Conservation (phyloP, 208 protist genomes). For the Herpetomonas samuelpessoai region DNA sequence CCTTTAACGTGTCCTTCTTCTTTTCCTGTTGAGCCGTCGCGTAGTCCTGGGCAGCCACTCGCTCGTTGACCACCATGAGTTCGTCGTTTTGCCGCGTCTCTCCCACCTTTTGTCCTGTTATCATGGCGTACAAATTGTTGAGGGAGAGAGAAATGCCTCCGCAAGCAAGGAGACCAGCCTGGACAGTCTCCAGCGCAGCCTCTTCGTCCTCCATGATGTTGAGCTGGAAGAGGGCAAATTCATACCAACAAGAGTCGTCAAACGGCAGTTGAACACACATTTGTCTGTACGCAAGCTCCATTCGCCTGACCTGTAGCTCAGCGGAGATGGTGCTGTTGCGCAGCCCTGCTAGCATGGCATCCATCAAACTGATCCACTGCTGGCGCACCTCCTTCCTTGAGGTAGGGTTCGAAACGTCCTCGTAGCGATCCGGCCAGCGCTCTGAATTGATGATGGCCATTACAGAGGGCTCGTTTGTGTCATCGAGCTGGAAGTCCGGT, state of each 20-base stretch:
- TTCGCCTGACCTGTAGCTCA: constrained; percentile 61
- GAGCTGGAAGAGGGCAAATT: constrained; percentile 71
- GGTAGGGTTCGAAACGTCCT: constrained; percentile 20
- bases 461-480: constrained; percentile 16
- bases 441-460: constrained; percentile 20
- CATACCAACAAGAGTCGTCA: constrained; percentile 72
- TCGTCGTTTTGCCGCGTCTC: constrained; percentile 7
- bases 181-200: constrained; percentile 36
- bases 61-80: constrained; percentile 18
- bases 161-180: constrained; percentile 21
- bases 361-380: constrained; percentile 50
- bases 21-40: constrained; percentile 13
- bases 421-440: constrained; percentile 73
- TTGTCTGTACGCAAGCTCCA: constrained; percentile 80
- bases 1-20: constrained; percentile 26
- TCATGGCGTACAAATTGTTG: constrained; percentile 23
- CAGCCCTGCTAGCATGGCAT: constrained; percentile 32
- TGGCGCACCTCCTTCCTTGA: constrained; percentile 27
- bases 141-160: constrained; percentile 49
- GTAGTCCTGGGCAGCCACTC: constrained; percentile 14
- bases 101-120: too few relatives aligned
- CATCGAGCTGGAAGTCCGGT: constrained; percentile 3
- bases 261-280: constrained; percentile 64
- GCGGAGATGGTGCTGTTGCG: constrained; percentile 11
- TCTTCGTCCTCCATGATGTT: constrained; percentile 42